These are phyloP conservation scores for Candida xyloterini DNA, from an alignment of 805 yeast genomes.

Conservation along the genomic window DNA sequence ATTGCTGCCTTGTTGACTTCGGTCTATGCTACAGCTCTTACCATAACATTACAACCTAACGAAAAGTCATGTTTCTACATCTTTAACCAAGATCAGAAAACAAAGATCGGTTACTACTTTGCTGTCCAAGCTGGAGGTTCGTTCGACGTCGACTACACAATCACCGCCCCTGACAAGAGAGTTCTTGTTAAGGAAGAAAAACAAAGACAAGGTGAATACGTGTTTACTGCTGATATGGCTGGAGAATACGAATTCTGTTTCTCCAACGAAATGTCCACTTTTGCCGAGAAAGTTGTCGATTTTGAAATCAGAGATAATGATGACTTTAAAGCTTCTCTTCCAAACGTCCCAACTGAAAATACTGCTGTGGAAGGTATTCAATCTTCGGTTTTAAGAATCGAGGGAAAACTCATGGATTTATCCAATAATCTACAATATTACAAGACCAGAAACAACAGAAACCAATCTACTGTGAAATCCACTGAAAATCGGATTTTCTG, in stretches of 20 bases:
- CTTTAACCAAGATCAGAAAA: constrained; percentile 55
- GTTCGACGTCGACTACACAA: constrained; percentile 72
- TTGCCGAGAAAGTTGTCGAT: constrained; percentile 80
- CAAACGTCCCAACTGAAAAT: constrained; percentile 53
- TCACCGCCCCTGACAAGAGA: constrained; percentile 56
- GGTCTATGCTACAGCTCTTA: constrained; percentile 54
- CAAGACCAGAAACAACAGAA: constrained; percentile 86
- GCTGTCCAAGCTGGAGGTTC: constrained; percentile 81
- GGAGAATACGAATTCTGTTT: constrained; percentile 93
- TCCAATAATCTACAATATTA: constrained; percentile 70
- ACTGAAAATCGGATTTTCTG: constrained; percentile 61
- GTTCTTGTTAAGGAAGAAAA: constrained; percentile 52
- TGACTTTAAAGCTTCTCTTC: constrained; percentile 61
- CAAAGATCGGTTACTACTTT: constrained; percentile 71
- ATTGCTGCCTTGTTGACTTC: constrained; percentile 8
- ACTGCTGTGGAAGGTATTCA: constrained; percentile 56
- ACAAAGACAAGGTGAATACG: constrained; percentile 77
- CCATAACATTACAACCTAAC: constrained; percentile 72
- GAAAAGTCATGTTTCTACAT: constrained; percentile 71
- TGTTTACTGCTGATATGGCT: constrained; percentile 55
- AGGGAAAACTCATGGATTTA: constrained; percentile 54
- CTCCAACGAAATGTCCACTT: constrained; percentile 74
- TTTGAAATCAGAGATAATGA: constrained; percentile 65
- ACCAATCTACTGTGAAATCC: constrained; percentile 74
- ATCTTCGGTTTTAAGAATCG: constrained; percentile 54